phyloP scores from a whole-genome alignment of 768 basidiomycete species.

The Phylloporus arenicola region DNA sequence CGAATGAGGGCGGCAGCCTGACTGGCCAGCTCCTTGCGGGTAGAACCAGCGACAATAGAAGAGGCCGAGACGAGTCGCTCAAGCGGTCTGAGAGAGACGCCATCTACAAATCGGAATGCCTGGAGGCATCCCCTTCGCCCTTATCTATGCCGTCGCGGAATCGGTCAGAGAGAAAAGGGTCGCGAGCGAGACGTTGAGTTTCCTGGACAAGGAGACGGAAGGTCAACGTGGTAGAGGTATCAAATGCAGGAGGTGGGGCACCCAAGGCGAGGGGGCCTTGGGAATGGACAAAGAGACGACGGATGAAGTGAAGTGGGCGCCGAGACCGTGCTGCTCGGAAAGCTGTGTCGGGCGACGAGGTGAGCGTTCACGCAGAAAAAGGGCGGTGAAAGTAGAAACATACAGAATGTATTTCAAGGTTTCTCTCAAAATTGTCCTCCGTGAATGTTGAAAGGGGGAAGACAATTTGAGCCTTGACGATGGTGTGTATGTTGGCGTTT shows the following conservation, averaged over 20 bases:
- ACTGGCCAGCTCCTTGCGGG: no score
- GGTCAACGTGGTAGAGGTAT: constrained; percentile 71
- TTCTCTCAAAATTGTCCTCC: constrained; percentile 94
- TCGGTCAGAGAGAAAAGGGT: constrained; percentile 85
- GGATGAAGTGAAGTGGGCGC: constrained; percentile 97
- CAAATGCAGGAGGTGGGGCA: constrained; percentile 58
- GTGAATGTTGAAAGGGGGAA: constrained; percentile 94
- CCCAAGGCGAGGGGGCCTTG: constrained; percentile 62
- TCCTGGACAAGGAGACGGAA: constrained; percentile 86
- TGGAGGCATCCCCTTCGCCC: constrained; percentile 78
- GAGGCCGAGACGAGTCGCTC: constrained; percentile 75
- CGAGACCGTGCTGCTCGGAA: constrained; percentile 93
- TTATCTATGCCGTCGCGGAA: constrained; percentile 88
- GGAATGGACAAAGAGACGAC: constrained; percentile 88
- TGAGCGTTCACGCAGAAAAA: constrained; percentile 9
- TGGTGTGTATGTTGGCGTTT: constrained; percentile 82
- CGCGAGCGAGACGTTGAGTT: constrained; percentile 81
- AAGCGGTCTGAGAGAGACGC: constrained; percentile 72
- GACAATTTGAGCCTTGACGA: constrained; percentile 95
- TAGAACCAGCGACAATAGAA: constrained; percentile 64
- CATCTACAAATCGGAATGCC: constrained; percentile 75
- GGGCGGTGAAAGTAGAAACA: constrained; percentile 32
- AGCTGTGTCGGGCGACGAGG: constrained; percentile 55
- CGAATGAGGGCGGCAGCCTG: no score
- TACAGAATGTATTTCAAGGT: constrained; percentile 92